Base-by-base conservation (phyloP, 805 yeast genomes). In the Kuraishia floccosa region DNA sequence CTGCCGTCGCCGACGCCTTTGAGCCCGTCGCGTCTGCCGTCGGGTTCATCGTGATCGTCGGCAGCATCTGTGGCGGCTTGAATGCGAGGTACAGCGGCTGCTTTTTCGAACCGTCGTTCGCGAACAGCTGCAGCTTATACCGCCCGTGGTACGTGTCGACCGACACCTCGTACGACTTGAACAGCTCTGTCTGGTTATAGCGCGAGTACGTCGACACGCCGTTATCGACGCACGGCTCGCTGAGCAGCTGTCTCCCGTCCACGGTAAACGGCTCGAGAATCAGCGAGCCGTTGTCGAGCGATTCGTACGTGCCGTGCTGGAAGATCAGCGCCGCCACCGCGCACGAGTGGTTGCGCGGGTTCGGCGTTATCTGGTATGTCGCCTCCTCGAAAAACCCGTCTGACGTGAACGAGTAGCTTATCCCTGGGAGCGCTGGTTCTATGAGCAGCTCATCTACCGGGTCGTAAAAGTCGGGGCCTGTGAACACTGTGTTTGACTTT, bases 341-440 rank as follows among this genome's bases (percentile, higher is more conserved):
- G 57, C 98, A 91, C 3, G 72, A 58, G 42, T 91, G 96, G 45
- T 82, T 67, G 41, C 54, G 49, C 5, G 94, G 63, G 54, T 84
- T 72, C n/a, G 81, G 58, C 1, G 71, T 55, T 17, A 91, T 75
- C 46, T 84, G 76, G 53, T 91, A 91, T 25, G 75, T 51, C 5
- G 98, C 98, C 52, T 82, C 83, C 57, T 91, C 98, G 52, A 68
- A 91, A 52, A 63, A 72, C 4, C 97, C 97, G 56, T 91, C 97
- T 16, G 68, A 77, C 1, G 96, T 87, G 63, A 91, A 91, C 2
- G 96, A 84, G 56, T 78, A 84, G 4, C 93, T 78, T 33, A 89
- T 72, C 24, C 99, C 99, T 2, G 99, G 96, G 25, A 91, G 65
- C 6, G 87, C 89, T 2, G 99, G 99, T 52, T 91, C 99, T 38